Evolutionary conservation across 2,329 filamentous ascomycete species (phyloP).

Genomic region (Cytospora leucostoma): DNA sequence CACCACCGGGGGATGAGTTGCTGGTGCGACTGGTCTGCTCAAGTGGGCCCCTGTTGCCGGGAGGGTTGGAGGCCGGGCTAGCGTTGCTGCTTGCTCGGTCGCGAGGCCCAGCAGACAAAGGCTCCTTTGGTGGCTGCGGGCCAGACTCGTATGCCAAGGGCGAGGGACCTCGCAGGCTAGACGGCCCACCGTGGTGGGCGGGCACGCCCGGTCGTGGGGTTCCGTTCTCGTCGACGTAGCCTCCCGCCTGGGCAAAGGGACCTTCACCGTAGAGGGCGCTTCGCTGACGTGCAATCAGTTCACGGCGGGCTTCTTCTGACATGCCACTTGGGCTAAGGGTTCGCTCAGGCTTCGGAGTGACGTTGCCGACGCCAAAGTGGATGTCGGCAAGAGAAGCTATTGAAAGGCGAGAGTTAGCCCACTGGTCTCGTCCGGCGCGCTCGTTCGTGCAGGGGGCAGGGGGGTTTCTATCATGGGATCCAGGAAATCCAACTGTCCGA

Average conservation of each 20-base stretch:
- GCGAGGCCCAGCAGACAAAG: slow-evolving; percentile 47
- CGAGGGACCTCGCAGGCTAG: slow-evolving; percentile 72
- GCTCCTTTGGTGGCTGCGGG: slow-evolving; percentile 46
- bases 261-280: slow-evolving; percentile 87
- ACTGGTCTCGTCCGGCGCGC: slow-evolving; percentile 25
- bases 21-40: slow-evolving; percentile 77
- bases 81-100: slow-evolving; percentile 82
- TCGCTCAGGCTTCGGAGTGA: slow-evolving; percentile 71
- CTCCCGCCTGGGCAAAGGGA: slow-evolving; percentile 65
- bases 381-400: slow-evolving; percentile 56
- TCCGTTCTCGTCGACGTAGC: slow-evolving; percentile 69
- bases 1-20: slow-evolving; percentile 76
- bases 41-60: slow-evolving; percentile 60
- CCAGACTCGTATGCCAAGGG: slow-evolving; percentile 74
- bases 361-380: slow-evolving; percentile 42
- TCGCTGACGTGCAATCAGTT: slow-evolving; percentile 93
- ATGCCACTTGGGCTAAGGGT: slow-evolving; percentile 80
- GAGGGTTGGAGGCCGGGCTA: slow-evolving; percentile 72
- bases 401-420: slow-evolving; percentile 36
- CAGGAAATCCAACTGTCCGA: slow-evolving; percentile 24
- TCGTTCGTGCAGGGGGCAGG: slow-evolving; percentile 32
- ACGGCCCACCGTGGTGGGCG: slow-evolving; percentile 61
- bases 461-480: slow-evolving; percentile 1
- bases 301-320: slow-evolving; percentile 94
- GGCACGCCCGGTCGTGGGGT: slow-evolving; percentile 66